Base-by-base conservation (phyloP, 73 alveolate species). In the Paramecium tetraurelia region DNA sequence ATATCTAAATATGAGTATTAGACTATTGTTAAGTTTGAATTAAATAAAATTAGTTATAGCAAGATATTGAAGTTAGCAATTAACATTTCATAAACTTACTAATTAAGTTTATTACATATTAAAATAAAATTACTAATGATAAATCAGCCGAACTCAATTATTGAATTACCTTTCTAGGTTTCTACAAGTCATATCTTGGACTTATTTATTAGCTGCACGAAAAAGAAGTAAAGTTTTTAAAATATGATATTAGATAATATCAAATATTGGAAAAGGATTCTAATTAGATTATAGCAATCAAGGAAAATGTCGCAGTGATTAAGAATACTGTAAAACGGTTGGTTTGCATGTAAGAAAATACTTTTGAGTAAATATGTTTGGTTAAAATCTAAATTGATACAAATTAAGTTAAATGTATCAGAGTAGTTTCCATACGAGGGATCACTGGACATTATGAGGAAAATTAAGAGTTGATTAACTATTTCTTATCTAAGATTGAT, bases 271-370 rank as follows among this genome's bases (percentile, higher is more conserved):
- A 72, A 22, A 72, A 72, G 31, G 86, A 72, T 72, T 72, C 40
- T 4, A 72, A 72, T 72, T 43, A 72, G 16, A 72, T 72, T 10
- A 72, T 72, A 36, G 59, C 86, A 4, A 72, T 72, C 10, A 72
- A 72, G 59, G 86, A 72, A 72, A 72, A 72, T 72, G 86, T 72
- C 35, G 86, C 86, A 29, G 86, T 72, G n/a, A 18, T 72, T 0
- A 72, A 72, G 18, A 72, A 72, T 72, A 72, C 86, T 29, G 5
- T 72, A 33, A 72, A 72, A 72, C 4, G 86, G 14, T 12, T 72
- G 46, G 68, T 38, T 21, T 72, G 86, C 59, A 20, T 72, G 4
- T 38, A 72, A 40, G 86, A 72, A 72, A 40, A 72, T 5, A 33
- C 86, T 40, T 72, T 36, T 72, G 86, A 72, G 27, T 72, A 72